phyloP scores from a whole-genome alignment of 768 basidiomycete genomes.

The Hirschioporus abietinus region DNA sequence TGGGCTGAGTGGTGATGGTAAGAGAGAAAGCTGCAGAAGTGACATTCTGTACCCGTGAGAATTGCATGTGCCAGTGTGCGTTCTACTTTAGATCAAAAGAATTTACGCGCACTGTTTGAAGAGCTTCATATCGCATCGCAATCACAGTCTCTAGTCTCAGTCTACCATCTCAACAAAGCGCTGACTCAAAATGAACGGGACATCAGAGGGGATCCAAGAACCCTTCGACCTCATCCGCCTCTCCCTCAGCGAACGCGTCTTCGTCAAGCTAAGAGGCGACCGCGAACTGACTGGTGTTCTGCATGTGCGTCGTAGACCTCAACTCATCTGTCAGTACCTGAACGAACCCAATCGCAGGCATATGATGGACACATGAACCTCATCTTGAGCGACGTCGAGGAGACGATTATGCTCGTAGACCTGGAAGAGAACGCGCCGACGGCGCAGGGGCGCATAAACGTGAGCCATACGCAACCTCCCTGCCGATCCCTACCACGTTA shows the following conservation, averaged over 20 bases:
- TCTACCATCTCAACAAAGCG: no score
- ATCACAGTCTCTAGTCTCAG: no score
- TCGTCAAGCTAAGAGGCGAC: conserved; percentile 95
- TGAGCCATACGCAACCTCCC: conserved; percentile 27
- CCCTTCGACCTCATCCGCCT: conserved; percentile 97
- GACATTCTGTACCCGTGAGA: no score
- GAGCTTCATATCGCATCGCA: no score
- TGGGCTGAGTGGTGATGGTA: no score
- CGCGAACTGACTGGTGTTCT: conserved; percentile 86
- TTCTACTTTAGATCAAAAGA: no score
- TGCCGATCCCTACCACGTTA: neutral
- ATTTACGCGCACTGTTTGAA: no score
- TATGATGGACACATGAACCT: conserved; percentile 99
- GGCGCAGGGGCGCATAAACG: conserved; percentile 60
- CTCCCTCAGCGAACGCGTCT: conserved; percentile 95
- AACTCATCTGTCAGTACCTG: no score
- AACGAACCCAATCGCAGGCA: no score
- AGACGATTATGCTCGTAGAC: conserved; percentile 96
- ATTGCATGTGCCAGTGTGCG: no score
- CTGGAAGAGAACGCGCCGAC: conserved; percentile 55
- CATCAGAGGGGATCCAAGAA: conserved; percentile 79
- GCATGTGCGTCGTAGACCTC: no score
- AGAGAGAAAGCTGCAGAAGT: no score
- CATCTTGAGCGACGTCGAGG: conserved; percentile 95
- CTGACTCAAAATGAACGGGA: conserved; percentile 50